phyloP scores from a whole-genome alignment of 306 rosid species.

The Prunus davidiana region DNA sequence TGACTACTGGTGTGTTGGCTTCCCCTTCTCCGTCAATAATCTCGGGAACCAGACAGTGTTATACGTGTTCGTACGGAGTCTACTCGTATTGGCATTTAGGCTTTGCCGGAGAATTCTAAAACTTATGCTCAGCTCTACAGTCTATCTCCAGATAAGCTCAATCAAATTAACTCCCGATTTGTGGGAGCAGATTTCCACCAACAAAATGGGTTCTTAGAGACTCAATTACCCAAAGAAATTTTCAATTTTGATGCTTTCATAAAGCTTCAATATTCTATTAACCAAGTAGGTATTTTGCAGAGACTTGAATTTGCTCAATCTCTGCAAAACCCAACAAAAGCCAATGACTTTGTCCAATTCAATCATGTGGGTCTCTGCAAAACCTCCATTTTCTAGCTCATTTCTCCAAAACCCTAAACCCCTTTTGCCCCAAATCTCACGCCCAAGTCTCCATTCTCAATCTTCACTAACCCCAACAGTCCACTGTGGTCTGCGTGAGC shows the following conservation, averaged over 20 bases:
- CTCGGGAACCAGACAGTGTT: not conserved
- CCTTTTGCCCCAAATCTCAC: not conserved
- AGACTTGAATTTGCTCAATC: not conserved
- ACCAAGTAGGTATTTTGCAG: not conserved
- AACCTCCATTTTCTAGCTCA: constrained; percentile 24
- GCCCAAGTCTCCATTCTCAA: not conserved
- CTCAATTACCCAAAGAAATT: not conserved
- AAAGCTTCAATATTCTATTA: not conserved
- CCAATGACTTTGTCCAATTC: constrained; percentile 25
- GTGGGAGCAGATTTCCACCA: not conserved
- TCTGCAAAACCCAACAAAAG: constrained; percentile 7
- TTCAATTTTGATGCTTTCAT: not conserved
- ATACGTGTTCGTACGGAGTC: not conserved
- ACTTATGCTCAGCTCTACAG: not conserved
- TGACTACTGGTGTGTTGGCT: too few relatives aligned
- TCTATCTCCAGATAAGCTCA: constrained; percentile 1
- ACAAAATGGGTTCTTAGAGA: not conserved
- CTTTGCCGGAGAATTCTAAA: not conserved
- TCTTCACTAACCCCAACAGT: constrained; percentile 11
- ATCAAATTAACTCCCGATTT: not conserved
- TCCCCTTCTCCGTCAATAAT: not conserved
- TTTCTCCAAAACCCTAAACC: constrained; percentile 24
- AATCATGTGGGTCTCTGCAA: constrained; percentile 23
- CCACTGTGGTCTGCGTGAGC: constrained; percentile 48
- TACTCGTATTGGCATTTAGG: not conserved